Evolutionary conservation across 768 basidiomycete species (phyloP).

Genomic region (Calocybe cyanea): DNA sequence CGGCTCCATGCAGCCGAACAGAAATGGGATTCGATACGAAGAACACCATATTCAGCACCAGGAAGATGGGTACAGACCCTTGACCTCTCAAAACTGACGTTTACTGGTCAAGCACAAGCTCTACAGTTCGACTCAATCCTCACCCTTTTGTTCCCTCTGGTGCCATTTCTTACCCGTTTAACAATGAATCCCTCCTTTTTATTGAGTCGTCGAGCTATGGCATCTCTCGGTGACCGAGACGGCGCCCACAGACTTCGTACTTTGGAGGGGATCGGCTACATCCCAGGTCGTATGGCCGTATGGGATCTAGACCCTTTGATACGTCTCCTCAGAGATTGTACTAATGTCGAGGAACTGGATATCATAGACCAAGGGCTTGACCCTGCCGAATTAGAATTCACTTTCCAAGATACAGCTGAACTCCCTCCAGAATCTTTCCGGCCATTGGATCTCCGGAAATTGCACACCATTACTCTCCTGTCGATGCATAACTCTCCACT

Average conservation of each 20-base stretch:
- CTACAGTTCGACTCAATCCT: conserved; percentile 61
- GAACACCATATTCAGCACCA: conserved; percentile 83
- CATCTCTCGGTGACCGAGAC: conserved; percentile 48
- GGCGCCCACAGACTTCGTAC: conserved; percentile 44
- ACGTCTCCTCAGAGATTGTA: conserved; percentile 49
- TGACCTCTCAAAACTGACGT: conserved; percentile 58
- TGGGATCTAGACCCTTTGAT: conserved; percentile 55
- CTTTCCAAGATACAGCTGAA: conserved; percentile 19
- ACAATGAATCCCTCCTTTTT: conserved; percentile 52
- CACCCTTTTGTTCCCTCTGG: conserved; percentile 58
- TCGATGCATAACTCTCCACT: conserved; percentile 67
- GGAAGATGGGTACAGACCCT: conserved; percentile 82
- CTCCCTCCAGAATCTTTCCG: conserved; percentile 30
- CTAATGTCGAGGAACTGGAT: conserved; percentile 59
- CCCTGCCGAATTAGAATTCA: conserved; percentile 42
- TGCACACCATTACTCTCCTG: conserved; percentile 58
- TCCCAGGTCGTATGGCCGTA: conserved; percentile 27
- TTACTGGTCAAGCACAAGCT: conserved; percentile 41
- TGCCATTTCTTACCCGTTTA: conserved; percentile 59
- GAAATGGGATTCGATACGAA: conserved; percentile 84
- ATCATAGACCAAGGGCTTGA: conserved; percentile 59
- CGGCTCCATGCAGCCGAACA: conserved; percentile 61
- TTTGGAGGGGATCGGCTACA: conserved; percentile 56
- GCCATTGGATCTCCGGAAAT: conserved; percentile 50
- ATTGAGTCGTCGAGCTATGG: conserved; percentile 57